These are phyloP conservation scores for Metschnikowia bowlesiae DNA, from an alignment of 805 yeast species.

Conservation along the genomic window DNA sequence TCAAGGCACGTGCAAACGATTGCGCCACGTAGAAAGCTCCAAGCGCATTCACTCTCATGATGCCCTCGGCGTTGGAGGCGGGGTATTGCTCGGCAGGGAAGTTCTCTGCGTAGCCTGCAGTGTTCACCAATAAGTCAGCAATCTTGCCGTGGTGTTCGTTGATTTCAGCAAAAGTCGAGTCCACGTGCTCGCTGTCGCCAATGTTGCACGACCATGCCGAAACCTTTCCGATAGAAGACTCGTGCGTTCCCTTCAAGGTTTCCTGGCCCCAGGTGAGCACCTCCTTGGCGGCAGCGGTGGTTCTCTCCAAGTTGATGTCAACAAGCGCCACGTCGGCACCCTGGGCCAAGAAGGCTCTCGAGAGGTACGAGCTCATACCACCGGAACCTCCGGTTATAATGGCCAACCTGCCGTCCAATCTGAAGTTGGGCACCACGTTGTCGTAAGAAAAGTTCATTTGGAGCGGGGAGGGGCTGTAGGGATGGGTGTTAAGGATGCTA, in stretches of 20 bases:
- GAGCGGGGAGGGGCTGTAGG: background rate
- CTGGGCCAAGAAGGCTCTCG: constrained; percentile 66
- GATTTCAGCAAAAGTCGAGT: constrained; percentile 48
- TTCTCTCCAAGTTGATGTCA: constrained; percentile 60
- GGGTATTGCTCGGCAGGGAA: constrained; percentile 76
- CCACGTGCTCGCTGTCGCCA: constrained; percentile 58
- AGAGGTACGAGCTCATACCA: constrained; percentile 61
- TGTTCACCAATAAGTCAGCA: constrained; percentile 64
- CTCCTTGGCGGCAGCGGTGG: constrained; percentile 51
- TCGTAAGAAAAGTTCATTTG: constrained; percentile 29
- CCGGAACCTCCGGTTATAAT: constrained; percentile 81
- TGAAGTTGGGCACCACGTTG: constrained; percentile 56
- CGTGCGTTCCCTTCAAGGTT: constrained; percentile 32
- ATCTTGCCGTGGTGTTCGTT: constrained; percentile 55
- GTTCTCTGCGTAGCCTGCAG: constrained; percentile 86
- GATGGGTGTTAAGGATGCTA: background rate
- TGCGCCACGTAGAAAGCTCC: constrained; percentile 76
- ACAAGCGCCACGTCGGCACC: constrained; percentile 74
- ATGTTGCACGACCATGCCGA: constrained; percentile 73
- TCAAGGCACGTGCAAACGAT: constrained; percentile 64
- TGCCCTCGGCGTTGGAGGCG: constrained; percentile 59
- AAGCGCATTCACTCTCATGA: constrained; percentile 66
- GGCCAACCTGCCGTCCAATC: constrained; percentile 68
- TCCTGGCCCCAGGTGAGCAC: constrained; percentile 44
- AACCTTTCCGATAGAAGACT: constrained; percentile 37